Percentiles rank a stretch among this genome's conserved stretches.
phyloP scores from a whole-genome alignment of 768 basidiomycete species.

The Suillus americanus region DNA sequence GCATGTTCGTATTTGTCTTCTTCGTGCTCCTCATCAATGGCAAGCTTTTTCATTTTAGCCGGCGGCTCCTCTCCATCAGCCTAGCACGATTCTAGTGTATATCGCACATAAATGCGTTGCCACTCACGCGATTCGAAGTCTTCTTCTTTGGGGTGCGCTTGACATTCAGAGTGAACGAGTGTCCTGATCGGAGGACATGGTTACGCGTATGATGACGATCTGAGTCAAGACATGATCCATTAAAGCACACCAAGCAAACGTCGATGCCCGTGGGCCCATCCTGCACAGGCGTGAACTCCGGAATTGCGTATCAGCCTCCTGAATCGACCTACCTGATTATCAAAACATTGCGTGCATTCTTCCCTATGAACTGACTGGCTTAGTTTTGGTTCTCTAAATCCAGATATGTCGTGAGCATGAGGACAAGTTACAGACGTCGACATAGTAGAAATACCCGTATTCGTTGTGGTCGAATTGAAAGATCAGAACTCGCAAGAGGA shows the following conservation, averaged over 20 bases:
- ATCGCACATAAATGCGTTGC: neutral
- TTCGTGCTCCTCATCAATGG: constrained; percentile 83
- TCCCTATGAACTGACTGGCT: constrained; percentile 82
- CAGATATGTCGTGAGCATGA: constrained; percentile 51
- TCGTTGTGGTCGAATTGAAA: constrained; percentile 1
- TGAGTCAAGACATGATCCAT: constrained; percentile 75
- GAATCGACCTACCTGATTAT: constrained; percentile 66
- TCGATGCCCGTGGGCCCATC: constrained; percentile 77
- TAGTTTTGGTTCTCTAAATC: constrained; percentile 54
- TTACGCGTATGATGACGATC: constrained; percentile 70
- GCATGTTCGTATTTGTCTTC: constrained; percentile 82
- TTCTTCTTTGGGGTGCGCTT: constrained; percentile 65
- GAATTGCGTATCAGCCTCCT: neutral
- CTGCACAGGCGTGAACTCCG: constrained; percentile 34
- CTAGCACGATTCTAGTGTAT: constrained; percentile 37
- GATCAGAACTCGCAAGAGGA: neutral
- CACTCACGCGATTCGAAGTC: constrained; percentile 61
- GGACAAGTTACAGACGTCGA: constrained; percentile 38
- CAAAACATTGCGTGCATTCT: constrained; percentile 98
- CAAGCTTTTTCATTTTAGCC: constrained; percentile 84
- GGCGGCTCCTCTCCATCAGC: constrained; percentile 80
- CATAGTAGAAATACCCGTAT: constrained; percentile 16
- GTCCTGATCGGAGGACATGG: constrained; percentile 72
- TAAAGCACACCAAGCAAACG: constrained; percentile 92
- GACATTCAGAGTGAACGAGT: constrained; percentile 78